Evolutionary conservation across 441 rosid species (phyloP).

Genomic region (Pelargonium myrrhifolium): DNA sequence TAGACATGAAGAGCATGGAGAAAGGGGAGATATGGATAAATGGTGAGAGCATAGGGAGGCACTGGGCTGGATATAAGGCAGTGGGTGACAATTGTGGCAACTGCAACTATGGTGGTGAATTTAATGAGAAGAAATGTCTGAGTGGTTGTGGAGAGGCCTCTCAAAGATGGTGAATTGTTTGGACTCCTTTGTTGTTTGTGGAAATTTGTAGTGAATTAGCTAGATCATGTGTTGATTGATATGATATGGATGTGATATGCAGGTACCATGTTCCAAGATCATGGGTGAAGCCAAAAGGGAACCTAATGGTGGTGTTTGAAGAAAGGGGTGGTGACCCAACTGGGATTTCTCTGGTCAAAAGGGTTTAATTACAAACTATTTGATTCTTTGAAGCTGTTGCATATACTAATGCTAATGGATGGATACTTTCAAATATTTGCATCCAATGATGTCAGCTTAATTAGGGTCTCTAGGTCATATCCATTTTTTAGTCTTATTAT

Average conservation of each 20-base stretch:
- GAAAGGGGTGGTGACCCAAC: slow-evolving; percentile 54
- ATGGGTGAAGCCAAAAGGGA: slow-evolving; percentile 37
- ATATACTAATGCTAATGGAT: neutral
- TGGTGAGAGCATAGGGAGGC: slow-evolving; percentile 57
- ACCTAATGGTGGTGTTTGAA: slow-evolving; percentile 40
- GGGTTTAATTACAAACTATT: too few species aligned
- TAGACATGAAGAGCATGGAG: slow-evolving; percentile 67
- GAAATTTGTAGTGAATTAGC: slow-evolving; percentile 13
- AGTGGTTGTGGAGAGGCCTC: slow-evolving; percentile 54
- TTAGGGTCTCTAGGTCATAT: too few species aligned
- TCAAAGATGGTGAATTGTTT: slow-evolving; percentile 44
- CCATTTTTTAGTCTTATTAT: too few species aligned
- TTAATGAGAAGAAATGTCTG: slow-evolving; percentile 41
- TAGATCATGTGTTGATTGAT: neutral
- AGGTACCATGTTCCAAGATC: slow-evolving; percentile 56
- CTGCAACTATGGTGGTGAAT: slow-evolving; percentile 57
- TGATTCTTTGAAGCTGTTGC: too few species aligned
- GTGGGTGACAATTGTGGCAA: slow-evolving; percentile 33
- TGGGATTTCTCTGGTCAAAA: slow-evolving; percentile 34
- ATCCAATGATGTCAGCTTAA: too few species aligned
- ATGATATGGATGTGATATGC: slow-evolving; percentile 1
- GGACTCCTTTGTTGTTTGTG: neutral
- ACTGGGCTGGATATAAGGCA: slow-evolving; percentile 51
- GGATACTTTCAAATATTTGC: too few species aligned
- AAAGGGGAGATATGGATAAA: slow-evolving; percentile 68